Evolutionary conservation across 179 eudicot genomes (phyloP).

Genomic region (Nepenthes alata): DNA sequence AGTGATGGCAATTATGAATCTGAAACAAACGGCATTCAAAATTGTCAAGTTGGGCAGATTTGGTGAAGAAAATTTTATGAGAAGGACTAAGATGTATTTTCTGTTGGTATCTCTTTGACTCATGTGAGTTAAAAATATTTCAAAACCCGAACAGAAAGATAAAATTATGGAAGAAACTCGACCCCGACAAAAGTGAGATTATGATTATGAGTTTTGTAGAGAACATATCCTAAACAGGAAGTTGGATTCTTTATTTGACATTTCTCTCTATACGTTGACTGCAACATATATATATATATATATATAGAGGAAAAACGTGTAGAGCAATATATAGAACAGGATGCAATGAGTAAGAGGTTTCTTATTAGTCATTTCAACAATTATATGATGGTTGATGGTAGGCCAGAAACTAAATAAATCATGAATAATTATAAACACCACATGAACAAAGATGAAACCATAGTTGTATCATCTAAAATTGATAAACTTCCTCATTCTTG

Average conservation of each 20-base stretch:
- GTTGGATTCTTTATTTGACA: background rate
- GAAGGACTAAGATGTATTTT: background rate
- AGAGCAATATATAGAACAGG: background rate
- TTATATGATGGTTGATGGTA: background rate
- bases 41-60: background rate
- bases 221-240: background rate
- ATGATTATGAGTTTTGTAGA: background rate
- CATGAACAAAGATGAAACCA: no score
- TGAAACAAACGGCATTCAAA: background rate
- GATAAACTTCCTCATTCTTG: background rate
- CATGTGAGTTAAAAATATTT: background rate
- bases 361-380: background rate
- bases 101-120: background rate
- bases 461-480: background rate
- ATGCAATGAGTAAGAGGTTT: background rate
- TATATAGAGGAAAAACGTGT: background rate
- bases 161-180: background rate
- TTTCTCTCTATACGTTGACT: background rate
- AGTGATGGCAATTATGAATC: no score
- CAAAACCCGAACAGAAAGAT: background rate
- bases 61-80: background rate
- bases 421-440: background rate
- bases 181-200: background rate
- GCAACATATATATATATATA: background rate
- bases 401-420: background rate